A percentile compares a stretch with the other conserved stretches of the same genome.
Conservation (phyloP, 208 protist genomes). For the Wallacemonas sp. region DNA sequence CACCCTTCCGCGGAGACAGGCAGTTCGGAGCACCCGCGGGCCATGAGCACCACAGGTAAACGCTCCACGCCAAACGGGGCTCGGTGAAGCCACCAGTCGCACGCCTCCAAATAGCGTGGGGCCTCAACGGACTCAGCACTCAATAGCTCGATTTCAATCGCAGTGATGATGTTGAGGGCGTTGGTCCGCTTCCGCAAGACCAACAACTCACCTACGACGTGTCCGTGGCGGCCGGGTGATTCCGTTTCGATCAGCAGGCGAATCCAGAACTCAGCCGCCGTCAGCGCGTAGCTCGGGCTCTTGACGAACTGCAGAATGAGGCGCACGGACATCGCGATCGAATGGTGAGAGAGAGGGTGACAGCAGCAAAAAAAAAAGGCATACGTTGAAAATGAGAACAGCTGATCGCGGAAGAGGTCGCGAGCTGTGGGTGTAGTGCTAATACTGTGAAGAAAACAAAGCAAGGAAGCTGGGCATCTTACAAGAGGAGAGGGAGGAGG, state of each 20-base stretch:
- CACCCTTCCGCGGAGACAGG: background rate
- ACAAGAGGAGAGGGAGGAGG: background rate
- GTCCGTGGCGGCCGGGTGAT: background rate
- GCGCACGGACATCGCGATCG: background rate
- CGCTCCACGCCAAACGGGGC: background rate
- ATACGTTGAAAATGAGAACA: constrained; percentile 21
- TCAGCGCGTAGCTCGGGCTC: background rate
- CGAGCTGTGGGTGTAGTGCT: background rate
- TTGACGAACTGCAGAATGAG: background rate
- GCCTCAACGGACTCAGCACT: background rate
- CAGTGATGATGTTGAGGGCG: background rate
- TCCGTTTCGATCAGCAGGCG: background rate
- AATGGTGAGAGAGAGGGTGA: background rate
- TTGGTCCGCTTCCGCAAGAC: background rate
- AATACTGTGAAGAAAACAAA: background rate
- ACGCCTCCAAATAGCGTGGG: background rate
- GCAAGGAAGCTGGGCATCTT: background rate
- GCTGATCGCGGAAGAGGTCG: background rate
- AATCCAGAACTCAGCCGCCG: no score
- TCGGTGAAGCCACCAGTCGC: constrained; percentile 1
- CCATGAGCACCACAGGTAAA: background rate
- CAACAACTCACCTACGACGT: background rate
- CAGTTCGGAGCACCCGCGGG: background rate
- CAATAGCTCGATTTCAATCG: background rate
- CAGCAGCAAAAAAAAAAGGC: constrained; percentile 8